Percentiles rank a stretch among this genome's conserved stretches.
Evolutionary conservation across 73 alveolate species (phyloP).

Genomic region (Symbiodinium pilosum): DNA sequence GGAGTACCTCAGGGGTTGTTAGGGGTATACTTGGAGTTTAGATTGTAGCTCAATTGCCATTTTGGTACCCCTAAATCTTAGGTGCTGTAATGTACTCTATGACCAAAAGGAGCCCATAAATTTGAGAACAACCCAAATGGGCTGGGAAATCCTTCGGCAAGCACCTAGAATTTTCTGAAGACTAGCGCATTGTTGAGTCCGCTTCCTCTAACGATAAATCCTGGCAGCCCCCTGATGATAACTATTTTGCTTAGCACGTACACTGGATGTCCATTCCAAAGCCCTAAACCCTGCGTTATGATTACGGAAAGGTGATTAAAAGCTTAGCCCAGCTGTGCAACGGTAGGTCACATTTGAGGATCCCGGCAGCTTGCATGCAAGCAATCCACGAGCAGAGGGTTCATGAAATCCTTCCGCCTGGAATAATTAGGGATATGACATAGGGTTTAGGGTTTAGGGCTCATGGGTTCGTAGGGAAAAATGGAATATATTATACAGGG

Average conservation of each 20-base stretch:
- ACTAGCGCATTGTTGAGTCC: too few species aligned
- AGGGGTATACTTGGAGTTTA: too few species aligned
- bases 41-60: too few species aligned
- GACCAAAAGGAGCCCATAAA: too few species aligned
- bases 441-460: not conserved
- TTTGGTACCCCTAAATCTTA: too few species aligned
- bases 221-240: not conserved
- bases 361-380: not conserved
- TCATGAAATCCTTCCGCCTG: not conserved
- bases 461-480: not conserved
- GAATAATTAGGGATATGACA: too few species aligned
- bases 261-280: not conserved
- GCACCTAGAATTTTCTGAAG: too few species aligned
- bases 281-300: too few species aligned
- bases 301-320: not conserved
- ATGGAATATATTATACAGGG: too few species aligned
- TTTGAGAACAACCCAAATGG: not conserved
- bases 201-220: not conserved
- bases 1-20: too few species aligned
- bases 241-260: not conserved
- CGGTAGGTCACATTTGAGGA: not conserved
- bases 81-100: too few species aligned
- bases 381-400: not conserved
- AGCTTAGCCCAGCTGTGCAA: not conserved
- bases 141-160: not conserved